phyloP scores from a whole-genome alignment of 108 stramenopile species.

The Cyclotella cryptica region DNA sequence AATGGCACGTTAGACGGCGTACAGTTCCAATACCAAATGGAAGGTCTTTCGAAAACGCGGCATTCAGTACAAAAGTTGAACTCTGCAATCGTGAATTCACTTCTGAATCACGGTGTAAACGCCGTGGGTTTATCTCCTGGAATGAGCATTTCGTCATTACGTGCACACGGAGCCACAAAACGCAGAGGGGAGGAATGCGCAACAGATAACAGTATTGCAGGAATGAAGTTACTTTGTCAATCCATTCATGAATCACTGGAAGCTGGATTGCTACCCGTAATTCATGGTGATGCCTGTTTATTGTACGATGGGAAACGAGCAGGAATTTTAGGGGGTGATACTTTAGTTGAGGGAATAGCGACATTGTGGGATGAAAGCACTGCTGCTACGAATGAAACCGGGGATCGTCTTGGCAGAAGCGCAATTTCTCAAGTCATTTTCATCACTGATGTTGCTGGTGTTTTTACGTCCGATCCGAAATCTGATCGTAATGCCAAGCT shows the following conservation, averaged over 20 bases:
- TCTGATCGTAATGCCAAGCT: conserved; percentile 54
- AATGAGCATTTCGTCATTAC: conserved; percentile 54
- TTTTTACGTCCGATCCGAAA: conserved; percentile 70
- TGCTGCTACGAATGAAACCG: not conserved
- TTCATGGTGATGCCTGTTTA: conserved; percentile 88
- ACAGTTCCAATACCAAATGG: conserved; percentile 48
- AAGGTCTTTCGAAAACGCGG: conserved; percentile 65
- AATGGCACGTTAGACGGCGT: not conserved
- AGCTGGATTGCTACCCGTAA: conserved; percentile 76
- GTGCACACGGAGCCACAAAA: conserved; percentile 55
- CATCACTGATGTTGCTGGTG: conserved; percentile 84
- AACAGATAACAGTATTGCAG: conserved; percentile 8
- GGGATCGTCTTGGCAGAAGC: conserved; percentile 4
- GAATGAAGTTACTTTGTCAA: conserved; percentile 40
- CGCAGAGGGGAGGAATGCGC: not conserved
- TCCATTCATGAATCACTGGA: conserved; percentile 52
- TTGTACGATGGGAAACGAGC: conserved; percentile 57
- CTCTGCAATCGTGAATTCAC: conserved; percentile 49
- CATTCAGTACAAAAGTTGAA: conserved; percentile 79
- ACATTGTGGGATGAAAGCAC: conserved; percentile 29
- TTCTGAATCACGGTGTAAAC: conserved; percentile 63
- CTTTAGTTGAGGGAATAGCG: conserved; percentile 62
- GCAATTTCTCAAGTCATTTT: conserved; percentile 58
- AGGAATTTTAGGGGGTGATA: conserved; percentile 79
- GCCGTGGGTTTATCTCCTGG: conserved; percentile 82